Base-by-base conservation (phyloP, 108 stramenopile genomes). In the Nitzschia palea region DNA sequence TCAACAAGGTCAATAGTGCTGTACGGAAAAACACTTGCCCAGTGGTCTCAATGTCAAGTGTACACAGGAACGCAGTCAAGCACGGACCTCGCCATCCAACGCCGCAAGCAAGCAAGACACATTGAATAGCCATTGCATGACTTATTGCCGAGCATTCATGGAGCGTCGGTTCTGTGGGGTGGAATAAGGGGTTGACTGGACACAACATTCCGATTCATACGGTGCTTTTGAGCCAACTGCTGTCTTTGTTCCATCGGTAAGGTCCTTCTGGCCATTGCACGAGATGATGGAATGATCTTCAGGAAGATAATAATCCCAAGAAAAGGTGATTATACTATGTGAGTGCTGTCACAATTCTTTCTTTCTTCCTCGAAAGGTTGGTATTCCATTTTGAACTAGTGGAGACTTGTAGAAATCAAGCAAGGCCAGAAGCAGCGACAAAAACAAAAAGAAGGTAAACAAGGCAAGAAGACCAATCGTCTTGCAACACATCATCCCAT, bases 1-100 rank as follows among this genome's bases (percentile, higher is more conserved):
- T 99, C n/a, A 99, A 99, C 82, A 99, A 97, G 73, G 97, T 98
- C n/a, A 95, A 98, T 57, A 90, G 91, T 26, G 98, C 95, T 10
- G 97, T 99, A 1, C 85, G 98, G 37, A 81, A 55, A 96, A 90
- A 25, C 98, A 99, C 73, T n/a, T 95, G n/a, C 98, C 98, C 1
- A 92, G 89, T 26, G 97, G 97, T n/a, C 74, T 96, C 32, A 76
- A 80, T 15, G 90, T 98, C 40, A 89, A 94, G 63, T 94, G 93
- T 44, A 94, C 95, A 36, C 93, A 98, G 65, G 96, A 99, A 77
- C 88, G 98, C 22, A 95, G 86, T 53, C 98, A 99, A 74, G 67
- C 75, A 55, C 53, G 60, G 79, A 81, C 3, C 74, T 93, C 43
- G 98, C 98, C 1, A 48, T 99, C 73, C 72, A 82, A 27, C 76